Evolutionary conservation across 768 basidiomycete species (phyloP), one percentile per base, ranked within the genome.

Genomic region (Lactarius hengduanensis): DNA sequence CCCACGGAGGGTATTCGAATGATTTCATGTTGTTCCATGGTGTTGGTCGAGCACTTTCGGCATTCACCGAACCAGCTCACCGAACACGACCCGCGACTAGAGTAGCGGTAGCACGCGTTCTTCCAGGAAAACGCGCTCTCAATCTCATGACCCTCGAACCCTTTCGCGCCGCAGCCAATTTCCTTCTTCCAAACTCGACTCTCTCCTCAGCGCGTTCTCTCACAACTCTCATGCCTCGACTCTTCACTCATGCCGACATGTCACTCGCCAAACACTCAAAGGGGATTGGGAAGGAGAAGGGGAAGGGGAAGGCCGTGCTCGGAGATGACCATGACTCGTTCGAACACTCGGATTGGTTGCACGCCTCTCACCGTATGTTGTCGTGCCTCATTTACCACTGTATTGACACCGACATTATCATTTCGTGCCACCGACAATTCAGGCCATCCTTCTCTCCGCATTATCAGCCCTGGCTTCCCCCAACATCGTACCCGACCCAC

Each of bases 11-110:
- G 78, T 9, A 82, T 76, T 58, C 81, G 66, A 69, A 90, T 70
- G 64, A 90, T 84, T 73, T 91, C 88, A 72, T 90, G 84, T 76
- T 66, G 84, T 76, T 65, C 10, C 32, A 68, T 40, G n/a, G n/a
- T n/a, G n/a, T n/a, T n/a, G n/a, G n/a, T n/a, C n/a, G n/a, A n/a
- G n/a, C n/a, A n/a, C n/a, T 41, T n/a, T 5, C 43, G 43, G 45
- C 47, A 53, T 53, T 53, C 0, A 26, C 50, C 50, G 50, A 26
- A 53, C 50, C 50, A 53, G 50, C 22, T 6, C 22, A 53, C 22
- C 22, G 47, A 50, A 22, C 45, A 11, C n/a, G n/a, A n/a, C 22
- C 47, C n/a, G 11, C 47, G 47, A 26, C 47, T 4, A 26, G 20
- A 4, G 7, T 34, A 9, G 1, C 34, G 30, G 18, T 22, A 32